These are phyloP conservation scores for Colletotrichum destructivum DNA, from an alignment of 2,329 filamentous ascomycete genomes.

Conservation along the genomic window DNA sequence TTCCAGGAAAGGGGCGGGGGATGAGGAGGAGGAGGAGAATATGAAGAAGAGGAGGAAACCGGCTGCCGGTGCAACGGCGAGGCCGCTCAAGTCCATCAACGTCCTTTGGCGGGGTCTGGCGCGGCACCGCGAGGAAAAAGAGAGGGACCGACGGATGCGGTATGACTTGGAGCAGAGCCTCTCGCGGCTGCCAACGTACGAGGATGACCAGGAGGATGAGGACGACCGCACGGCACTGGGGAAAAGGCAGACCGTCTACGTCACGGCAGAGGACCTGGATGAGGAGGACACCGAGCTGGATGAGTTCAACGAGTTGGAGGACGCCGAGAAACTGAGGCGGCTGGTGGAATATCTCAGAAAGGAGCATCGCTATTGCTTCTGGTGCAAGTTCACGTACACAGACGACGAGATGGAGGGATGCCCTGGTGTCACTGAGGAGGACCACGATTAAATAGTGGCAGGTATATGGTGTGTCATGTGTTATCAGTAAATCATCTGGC, in stretches of 20 bases:
- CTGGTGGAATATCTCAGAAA: constrained; percentile 80
- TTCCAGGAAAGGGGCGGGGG: constrained; percentile 48
- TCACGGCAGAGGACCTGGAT: constrained; percentile 78
- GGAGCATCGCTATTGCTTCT: constrained; percentile 89
- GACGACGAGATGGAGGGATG: constrained; percentile 86
- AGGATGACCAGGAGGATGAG: constrained; percentile 76
- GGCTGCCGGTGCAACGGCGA: constrained; percentile 53
- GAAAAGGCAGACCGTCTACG: constrained; percentile 67
- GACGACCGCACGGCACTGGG: constrained; percentile 81
- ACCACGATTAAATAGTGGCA: constrained; percentile 69
- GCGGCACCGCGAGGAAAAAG: constrained; percentile 77
- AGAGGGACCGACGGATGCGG: constrained; percentile 76
- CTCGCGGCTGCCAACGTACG: constrained; percentile 74
- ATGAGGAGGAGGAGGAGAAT: too few relatives aligned
- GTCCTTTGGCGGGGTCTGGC: constrained; percentile 86
- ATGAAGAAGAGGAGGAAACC: constrained; percentile 48
- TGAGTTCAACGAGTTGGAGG: constrained; percentile 80
- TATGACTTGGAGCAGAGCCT: constrained; percentile 78
- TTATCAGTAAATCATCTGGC: background rate
- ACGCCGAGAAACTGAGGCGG: constrained; percentile 75
- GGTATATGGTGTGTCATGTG: background rate
- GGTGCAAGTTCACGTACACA: constrained; percentile 90
- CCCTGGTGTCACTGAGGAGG: constrained; percentile 89
- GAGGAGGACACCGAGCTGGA: constrained; percentile 87
- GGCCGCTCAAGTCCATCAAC: constrained; percentile 77